Evolutionary conservation across 2,329 filamentous ascomycete genomes (phyloP), one percentile per base, ranked within the genome.

Genomic region (Lachnellula arida): DNA sequence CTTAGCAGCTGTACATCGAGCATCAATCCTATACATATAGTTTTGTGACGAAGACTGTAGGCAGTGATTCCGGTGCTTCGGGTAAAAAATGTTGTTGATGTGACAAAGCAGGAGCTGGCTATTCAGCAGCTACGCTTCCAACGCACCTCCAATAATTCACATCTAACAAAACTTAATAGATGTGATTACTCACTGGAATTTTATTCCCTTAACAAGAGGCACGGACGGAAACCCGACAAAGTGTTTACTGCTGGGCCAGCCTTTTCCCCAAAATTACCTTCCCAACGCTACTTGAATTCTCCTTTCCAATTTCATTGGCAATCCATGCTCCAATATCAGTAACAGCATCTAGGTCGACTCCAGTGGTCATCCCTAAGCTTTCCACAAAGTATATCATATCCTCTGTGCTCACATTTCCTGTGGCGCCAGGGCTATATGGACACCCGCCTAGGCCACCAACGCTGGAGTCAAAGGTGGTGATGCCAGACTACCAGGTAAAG

Each of bases 331-430:
- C 89, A 53, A 90, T 83, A 56, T 86, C 81, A 37, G 80, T 79
- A 52, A 93, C 73, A 44, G 79, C 80, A 59, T 87, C 81, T 56
- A 91, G 61, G 67, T 89, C 81, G 1, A 94, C 80, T 0, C 89
- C 89, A 0, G 89, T 92, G 43, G 84, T 76, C 73, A 89, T 84
- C 0, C 90, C 90, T 53, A 91, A 70, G 58, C 82, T 88, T 69
- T 90, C 85, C 68, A 89, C 74, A 59, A 88, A 86, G 68, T 93
- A 90, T 1, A 94, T 86, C 72, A 95, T 73, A 69, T 95, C 88
- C 73, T 96, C 91, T 0, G 89, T 92, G 1, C 88, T 85, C 12
- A 93, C 88, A 69, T 95, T 96, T 1, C 91, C 91, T 42, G 89
- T 94, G 0, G 90, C 90, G 0, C 91, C 91, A 0, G 89, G 90